phyloP scores from a whole-genome alignment of 2,329 filamentous ascomycete species.

The Ceratocystis papillata region DNA sequence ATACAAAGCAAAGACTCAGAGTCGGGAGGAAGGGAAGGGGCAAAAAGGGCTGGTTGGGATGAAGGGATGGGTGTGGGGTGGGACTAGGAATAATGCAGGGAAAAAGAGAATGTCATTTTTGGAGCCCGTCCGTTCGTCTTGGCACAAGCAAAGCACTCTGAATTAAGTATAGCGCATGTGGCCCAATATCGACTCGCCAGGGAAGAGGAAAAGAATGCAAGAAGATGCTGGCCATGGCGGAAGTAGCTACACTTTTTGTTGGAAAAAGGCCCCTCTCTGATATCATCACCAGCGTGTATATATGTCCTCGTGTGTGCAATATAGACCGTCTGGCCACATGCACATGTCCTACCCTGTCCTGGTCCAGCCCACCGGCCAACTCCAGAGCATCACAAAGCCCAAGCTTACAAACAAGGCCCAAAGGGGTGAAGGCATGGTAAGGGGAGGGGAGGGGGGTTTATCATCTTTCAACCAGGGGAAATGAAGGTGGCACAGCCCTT shows the following conservation, averaged over 20 bases:
- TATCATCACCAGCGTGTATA: not conserved
- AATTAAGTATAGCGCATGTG: not conserved
- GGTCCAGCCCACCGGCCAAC: not conserved
- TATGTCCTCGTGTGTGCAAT: not conserved
- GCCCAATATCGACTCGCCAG: not conserved
- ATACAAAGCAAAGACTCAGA: not conserved
- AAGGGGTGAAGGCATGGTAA: not conserved
- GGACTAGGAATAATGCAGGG: not conserved
- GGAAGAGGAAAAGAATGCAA: not conserved
- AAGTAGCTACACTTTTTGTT: too few relatives aligned
- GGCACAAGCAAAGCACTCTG: not conserved
- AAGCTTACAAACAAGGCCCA: not conserved
- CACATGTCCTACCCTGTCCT: not conserved
- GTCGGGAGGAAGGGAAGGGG: not conserved
- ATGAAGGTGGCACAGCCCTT: conserved; percentile 13
- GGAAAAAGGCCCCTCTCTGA: not conserved
- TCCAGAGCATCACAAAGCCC: not conserved
- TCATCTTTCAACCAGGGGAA: conserved; percentile 5
- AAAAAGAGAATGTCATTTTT: conserved; percentile 8
- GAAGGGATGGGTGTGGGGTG: not conserved
- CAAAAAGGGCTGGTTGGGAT: not conserved
- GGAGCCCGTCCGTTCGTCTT: conserved; percentile 8
- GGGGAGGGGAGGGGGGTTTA: not conserved
- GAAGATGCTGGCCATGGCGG: not conserved
- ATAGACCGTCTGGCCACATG: not conserved